Conservation (phyloP, 2,329 filamentous ascomycete species). For the Cladophialophora psammophila region DNA sequence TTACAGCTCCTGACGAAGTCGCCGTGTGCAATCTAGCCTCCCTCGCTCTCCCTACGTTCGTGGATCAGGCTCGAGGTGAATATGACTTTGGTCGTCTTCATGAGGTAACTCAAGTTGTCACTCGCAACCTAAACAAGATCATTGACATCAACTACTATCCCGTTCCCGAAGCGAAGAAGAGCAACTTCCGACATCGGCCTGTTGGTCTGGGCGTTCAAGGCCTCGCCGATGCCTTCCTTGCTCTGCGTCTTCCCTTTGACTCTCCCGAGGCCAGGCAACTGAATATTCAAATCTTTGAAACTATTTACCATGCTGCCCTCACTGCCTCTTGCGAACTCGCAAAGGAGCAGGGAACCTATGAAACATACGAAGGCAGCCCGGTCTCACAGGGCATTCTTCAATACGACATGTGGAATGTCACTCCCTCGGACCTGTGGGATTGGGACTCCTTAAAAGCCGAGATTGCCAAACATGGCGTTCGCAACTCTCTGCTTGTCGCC, state of each 20-base stretch:
- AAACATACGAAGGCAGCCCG: conserved; percentile 90
- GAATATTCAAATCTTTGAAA: conserved; percentile 99
- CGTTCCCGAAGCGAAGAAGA: conserved; percentile 90
- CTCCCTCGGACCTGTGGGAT: conserved; percentile 93
- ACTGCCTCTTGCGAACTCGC: conserved; percentile 89
- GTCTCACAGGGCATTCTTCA: conserved; percentile 95
- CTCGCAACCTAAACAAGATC: conserved; percentile 96
- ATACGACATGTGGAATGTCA: conserved; percentile 98
- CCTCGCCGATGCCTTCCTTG: conserved; percentile 97
- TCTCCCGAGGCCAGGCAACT: conserved; percentile 91
- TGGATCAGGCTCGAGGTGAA: conserved; percentile 81
- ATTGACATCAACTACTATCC: conserved; percentile 99
- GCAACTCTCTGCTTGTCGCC: conserved; percentile 93
- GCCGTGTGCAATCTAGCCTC: conserved; percentile 98
- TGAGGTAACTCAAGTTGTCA: conserved; percentile 89
- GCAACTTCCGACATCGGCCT: conserved; percentile 96
- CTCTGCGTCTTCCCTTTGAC: conserved; percentile 95
- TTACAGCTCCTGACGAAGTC: conserved; percentile 95
- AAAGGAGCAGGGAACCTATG: conserved; percentile 82
- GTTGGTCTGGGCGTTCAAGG: conserved; percentile 97
- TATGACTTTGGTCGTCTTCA: conserved; percentile 98
- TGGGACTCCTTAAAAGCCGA: conserved; percentile 88
- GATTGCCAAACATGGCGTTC: conserved; percentile 90
- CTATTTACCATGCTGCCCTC: conserved; percentile 94
- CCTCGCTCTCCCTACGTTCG: conserved; percentile 86